A percentile compares a stretch with the other conserved stretches of the same genome.
phyloP scores from a whole-genome alignment of 2,329 filamentous ascomycete genomes.

The Phialemonium atrogriseum region DNA sequence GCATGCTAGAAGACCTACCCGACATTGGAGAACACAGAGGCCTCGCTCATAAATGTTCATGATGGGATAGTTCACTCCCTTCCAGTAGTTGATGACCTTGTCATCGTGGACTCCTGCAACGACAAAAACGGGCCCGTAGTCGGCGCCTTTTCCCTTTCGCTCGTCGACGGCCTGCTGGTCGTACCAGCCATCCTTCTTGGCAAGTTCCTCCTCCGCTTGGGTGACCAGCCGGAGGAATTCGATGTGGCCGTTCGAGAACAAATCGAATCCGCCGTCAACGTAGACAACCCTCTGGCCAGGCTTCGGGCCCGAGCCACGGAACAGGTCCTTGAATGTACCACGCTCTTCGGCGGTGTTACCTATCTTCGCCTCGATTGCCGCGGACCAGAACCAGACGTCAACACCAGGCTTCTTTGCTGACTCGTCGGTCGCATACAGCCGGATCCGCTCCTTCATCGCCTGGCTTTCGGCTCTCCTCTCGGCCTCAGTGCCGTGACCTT shows the following conservation, averaged over 20 bases:
- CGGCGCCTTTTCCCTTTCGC: slow-evolving; percentile 56
- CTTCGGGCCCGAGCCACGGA: slow-evolving; percentile 61
- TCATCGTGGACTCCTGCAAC: slow-evolving; percentile 93
- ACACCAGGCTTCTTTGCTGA: slow-evolving; percentile 70
- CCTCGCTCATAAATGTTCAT: slow-evolving; percentile 99
- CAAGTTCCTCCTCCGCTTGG: slow-evolving; percentile 62
- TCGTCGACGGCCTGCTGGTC: slow-evolving; percentile 53
- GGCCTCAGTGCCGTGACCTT: slow-evolving; percentile 59
- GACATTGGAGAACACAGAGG: slow-evolving; percentile 90
- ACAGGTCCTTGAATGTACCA: slow-evolving; percentile 58
- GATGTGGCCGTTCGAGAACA: slow-evolving; percentile 95
- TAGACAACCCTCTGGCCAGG: slow-evolving; percentile 83
- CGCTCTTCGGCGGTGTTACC: slow-evolving; percentile 45
- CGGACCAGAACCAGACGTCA: slow-evolving; percentile 78
- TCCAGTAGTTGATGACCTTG: slow-evolving; percentile 90
- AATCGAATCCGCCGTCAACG: slow-evolving; percentile 91
- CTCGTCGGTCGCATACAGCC: slow-evolving; percentile 80
- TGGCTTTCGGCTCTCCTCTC: slow-evolving; percentile 56
- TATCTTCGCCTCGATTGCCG: slow-evolving; percentile 33
- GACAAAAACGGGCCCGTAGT: slow-evolving; percentile 80
- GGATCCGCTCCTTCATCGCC: slow-evolving; percentile 69
- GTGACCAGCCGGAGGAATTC: slow-evolving; percentile 81
- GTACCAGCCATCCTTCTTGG: slow-evolving; percentile 65
- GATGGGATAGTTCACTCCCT: slow-evolving; percentile 96
- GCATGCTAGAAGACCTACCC: slow-evolving; percentile 43